These are phyloP conservation scores for Penicillium roqueforti DNA, from an alignment of 495 filamentous ascomycete species.

Conservation along the genomic window DNA sequence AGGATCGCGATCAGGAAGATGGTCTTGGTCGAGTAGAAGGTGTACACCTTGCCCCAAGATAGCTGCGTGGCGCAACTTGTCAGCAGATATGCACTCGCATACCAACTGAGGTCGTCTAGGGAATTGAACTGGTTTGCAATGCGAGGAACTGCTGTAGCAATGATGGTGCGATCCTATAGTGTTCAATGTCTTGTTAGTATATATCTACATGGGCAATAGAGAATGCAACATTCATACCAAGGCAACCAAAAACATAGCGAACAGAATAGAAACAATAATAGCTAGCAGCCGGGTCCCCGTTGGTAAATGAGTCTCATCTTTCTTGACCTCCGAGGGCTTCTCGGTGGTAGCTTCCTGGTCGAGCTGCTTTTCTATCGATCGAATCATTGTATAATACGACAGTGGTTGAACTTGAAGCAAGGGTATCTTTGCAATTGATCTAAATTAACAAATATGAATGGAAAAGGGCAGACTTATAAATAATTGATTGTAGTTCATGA, in stretches of 20 bases:
- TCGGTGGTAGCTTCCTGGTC: neutral
- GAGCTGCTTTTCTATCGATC: neutral
- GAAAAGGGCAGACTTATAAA: neutral
- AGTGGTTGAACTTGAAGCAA: neutral
- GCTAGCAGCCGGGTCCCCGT: neutral
- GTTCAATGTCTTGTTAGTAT: neutral
- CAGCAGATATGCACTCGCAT: slow-evolving; percentile 49
- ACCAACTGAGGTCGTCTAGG: slow-evolving; percentile 57
- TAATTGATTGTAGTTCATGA: neutral
- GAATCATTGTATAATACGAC: neutral
- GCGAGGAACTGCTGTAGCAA: slow-evolving; percentile 65
- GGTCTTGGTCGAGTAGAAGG: slow-evolving; percentile 53
- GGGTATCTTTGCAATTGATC: neutral
- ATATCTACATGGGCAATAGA: neutral
- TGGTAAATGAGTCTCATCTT: neutral
- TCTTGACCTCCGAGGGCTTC: neutral
- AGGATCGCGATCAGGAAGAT: slow-evolving; percentile 57
- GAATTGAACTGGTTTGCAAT: slow-evolving; percentile 66
- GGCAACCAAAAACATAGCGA: slow-evolving; percentile 36
- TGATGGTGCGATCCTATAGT: slow-evolving; percentile 58
- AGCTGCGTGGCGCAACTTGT: slow-evolving; percentile 45
- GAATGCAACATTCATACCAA: slow-evolving; percentile 20
- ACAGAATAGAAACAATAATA: slow-evolving; percentile 25
- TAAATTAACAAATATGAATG: neutral
- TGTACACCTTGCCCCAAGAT: slow-evolving; percentile 59